Conservation (phyloP, 345 rosid species). For the Populus euphratica region DNA sequence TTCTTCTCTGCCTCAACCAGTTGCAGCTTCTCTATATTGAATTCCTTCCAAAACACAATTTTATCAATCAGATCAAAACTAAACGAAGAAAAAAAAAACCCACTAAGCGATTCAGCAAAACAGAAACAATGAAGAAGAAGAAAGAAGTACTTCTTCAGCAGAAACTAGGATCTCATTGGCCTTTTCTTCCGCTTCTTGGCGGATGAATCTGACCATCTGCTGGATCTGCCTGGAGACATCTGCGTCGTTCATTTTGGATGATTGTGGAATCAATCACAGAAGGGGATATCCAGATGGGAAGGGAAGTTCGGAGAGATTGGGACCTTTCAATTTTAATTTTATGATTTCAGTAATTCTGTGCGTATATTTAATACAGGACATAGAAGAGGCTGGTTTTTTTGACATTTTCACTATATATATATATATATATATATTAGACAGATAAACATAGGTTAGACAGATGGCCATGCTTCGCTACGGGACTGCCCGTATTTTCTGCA, state of each 20-base stretch:
- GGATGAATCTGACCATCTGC: slow-evolving; percentile 98
- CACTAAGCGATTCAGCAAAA: not conserved
- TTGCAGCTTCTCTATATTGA: slow-evolving; percentile 96
- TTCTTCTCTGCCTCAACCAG: slow-evolving; percentile 96
- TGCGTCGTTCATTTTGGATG: slow-evolving; percentile 78
- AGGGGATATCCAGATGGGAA: not conserved
- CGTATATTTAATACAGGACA: too few species aligned
- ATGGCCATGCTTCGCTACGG: too few species aligned
- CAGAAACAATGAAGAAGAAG: not conserved
- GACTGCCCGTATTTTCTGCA: too few species aligned
- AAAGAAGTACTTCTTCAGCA: slow-evolving; percentile 67
- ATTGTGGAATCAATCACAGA: not conserved
- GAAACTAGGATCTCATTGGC: slow-evolving; percentile 95
- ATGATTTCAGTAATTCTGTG: not conserved
- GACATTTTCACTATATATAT: too few species aligned
- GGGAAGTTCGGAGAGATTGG: not conserved
- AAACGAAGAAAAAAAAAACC: not conserved
- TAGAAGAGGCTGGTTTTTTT: too few species aligned
- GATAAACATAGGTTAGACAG: too few species aligned
- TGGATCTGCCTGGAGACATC: slow-evolving; percentile 93
- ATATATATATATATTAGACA: too few species aligned
- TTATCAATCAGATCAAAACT: not conserved
- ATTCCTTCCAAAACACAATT: slow-evolving; percentile 50
- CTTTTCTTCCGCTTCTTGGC: slow-evolving; percentile 95
- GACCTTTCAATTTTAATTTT: not conserved